Percentiles rank a stretch among this genome's conserved stretches.
These are phyloP conservation scores for Cardamine chenopodiifolia DNA, from an alignment of 345 rosid species.

Conservation along the genomic window DNA sequence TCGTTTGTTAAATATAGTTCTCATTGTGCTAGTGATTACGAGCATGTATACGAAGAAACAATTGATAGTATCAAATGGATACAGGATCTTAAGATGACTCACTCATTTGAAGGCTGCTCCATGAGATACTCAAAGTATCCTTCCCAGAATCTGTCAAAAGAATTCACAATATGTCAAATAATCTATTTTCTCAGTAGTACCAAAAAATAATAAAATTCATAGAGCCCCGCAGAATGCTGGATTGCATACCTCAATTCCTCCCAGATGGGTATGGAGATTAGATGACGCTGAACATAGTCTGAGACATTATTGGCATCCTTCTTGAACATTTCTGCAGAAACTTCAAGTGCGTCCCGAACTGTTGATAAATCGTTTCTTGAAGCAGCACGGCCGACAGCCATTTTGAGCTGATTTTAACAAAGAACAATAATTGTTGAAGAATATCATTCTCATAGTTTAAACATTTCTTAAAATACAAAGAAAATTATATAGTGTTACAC, in stretches of 20 bases:
- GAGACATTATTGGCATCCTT: constrained; percentile 89
- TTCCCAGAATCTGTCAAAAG: constrained; percentile 88
- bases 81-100: constrained; percentile 43
- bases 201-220: neutral
- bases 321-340: constrained; percentile 95
- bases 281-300: constrained; percentile 94
- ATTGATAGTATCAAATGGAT: constrained; percentile 28
- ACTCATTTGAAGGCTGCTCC: constrained; percentile 87
- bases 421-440: constrained; percentile 12
- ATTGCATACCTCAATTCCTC: constrained; percentile 77
- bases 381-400: constrained; percentile 90
- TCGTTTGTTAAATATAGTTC: constrained; percentile 1
- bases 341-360: constrained; percentile 92
- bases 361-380: constrained; percentile 90
- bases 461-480: neutral
- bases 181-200: constrained; percentile 15
- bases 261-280: constrained; percentile 90
- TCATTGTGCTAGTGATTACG: constrained; percentile 3
- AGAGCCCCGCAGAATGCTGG: constrained; percentile 11
- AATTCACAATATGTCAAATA: constrained; percentile 18
- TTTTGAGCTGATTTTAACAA: constrained; percentile 73
- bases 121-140: constrained; percentile 91
- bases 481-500: neutral
- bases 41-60: constrained; percentile 7
- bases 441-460: neutral